Percentiles rank a stretch among this genome's conserved stretches.
Conservation (phyloP, 441 rosid species). For the Erodium moschatum region DNA sequence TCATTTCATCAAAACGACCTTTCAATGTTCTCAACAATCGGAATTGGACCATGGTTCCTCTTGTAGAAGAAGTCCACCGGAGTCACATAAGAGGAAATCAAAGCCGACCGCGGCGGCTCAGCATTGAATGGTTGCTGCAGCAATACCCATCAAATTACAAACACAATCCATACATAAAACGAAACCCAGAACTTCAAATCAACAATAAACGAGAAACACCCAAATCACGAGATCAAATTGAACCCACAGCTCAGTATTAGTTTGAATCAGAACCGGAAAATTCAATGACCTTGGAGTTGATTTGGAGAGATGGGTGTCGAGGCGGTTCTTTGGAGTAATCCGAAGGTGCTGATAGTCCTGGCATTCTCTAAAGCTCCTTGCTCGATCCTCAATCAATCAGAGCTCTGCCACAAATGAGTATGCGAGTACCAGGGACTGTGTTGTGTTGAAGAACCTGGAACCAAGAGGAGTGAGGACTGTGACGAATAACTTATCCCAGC, state of each 20-base stretch:
- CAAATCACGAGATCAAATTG: not conserved
- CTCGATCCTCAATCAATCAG: not conserved
- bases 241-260: not conserved
- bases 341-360: constrained; percentile 68
- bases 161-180: not conserved
- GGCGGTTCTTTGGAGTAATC: constrained; percentile 66
- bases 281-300: constrained; percentile 59
- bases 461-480: not conserved
- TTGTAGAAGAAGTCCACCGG: constrained; percentile 85
- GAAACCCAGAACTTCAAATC: not conserved
- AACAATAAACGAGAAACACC: not conserved
- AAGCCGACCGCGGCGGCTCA: constrained; percentile 73
- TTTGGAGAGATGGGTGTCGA: constrained; percentile 58
- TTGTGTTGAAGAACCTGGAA: not conserved
- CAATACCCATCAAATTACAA: not conserved
- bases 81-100: constrained; percentile 60
- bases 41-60: constrained; percentile 92
- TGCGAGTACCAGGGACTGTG: not conserved
- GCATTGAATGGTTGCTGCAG: constrained; percentile 89
- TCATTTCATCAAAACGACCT: constrained; percentile 29
- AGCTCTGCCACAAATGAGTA: not conserved
- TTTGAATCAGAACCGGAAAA: not conserved
- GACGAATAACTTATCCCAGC: not conserved
- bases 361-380: constrained; percentile 37
- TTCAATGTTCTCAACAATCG: constrained; percentile 57